Percentiles rank a stretch among this genome's conserved stretches.
phyloP scores from a whole-genome alignment of 257 asterid species.

The Cynanchum wilfordii region DNA sequence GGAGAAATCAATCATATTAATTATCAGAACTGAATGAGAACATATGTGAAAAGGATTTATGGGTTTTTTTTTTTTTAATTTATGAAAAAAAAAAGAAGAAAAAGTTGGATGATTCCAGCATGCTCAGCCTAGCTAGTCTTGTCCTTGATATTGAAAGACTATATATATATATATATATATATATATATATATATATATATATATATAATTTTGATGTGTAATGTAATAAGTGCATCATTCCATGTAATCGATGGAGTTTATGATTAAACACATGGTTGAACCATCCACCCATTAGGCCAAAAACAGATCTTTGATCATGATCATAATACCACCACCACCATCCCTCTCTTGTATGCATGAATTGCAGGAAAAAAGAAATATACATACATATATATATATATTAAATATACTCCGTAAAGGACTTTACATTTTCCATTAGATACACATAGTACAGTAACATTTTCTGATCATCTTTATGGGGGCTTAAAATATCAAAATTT shows the following conservation, averaged over 20 bases:
- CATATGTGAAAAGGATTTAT: not conserved
- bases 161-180: no score
- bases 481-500: not conserved
- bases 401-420: not conserved
- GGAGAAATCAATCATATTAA: not conserved
- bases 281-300: not conserved
- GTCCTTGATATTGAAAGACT: not conserved
- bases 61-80: not conserved
- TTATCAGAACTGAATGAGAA: not conserved
- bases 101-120: not conserved
- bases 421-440: not conserved
- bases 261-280: constrained; percentile 7
- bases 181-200: no score
- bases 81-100: not conserved
- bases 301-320: not conserved
- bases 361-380: not conserved
- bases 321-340: not conserved
- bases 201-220: not conserved
- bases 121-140: not conserved
- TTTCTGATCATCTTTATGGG: not conserved
- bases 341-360: not conserved
- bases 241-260: not conserved
- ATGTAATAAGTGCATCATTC: constrained; percentile 4
- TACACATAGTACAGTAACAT: not conserved
- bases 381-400: not conserved